Conservation (phyloP, 2,329 filamentous ascomycete species). For the Penicillium concentricum region DNA sequence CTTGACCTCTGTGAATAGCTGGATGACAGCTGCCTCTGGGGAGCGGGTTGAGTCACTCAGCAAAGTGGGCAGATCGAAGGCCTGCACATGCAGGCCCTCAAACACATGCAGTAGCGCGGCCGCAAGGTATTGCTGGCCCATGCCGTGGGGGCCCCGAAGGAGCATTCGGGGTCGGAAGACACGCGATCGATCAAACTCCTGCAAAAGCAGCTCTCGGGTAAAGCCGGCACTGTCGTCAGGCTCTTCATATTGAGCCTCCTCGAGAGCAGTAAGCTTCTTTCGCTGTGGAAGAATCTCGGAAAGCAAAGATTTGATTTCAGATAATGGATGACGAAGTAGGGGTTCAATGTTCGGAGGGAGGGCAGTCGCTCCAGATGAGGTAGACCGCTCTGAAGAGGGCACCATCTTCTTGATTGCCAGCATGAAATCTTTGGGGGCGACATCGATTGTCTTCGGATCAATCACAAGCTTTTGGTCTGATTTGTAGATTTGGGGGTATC, state of each 20-base stretch:
- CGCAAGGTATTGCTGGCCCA: constrained; percentile 90
- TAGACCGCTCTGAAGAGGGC: constrained; percentile 88
- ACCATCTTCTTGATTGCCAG: constrained; percentile 94
- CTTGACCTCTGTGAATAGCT: constrained; percentile 87
- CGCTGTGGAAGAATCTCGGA: constrained; percentile 78
- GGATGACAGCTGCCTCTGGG: constrained; percentile 83
- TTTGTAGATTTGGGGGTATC: constrained; percentile 93
- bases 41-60: constrained; percentile 78
- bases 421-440: constrained; percentile 95
- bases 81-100: constrained; percentile 91
- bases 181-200: constrained; percentile 81
- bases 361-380: constrained; percentile 78
- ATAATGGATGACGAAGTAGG: constrained; percentile 71
- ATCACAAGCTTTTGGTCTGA: constrained; percentile 88
- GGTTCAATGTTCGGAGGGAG: constrained; percentile 79
- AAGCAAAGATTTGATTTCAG: constrained; percentile 65
- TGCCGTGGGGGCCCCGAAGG: constrained; percentile 76
- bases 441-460: constrained; percentile 76
- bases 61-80: constrained; percentile 85
- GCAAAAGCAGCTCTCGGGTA: constrained; percentile 71
- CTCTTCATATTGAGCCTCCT: constrained; percentile 91
- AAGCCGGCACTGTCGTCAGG: constrained; percentile 81
- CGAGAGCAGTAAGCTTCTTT: constrained; percentile 82
- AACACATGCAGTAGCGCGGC: constrained; percentile 85
- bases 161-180: constrained; percentile 86